Evolutionary conservation across 768 basidiomycete genomes (phyloP), one percentile per base, ranked within the genome.

Genomic region (Inosperma sp.): DNA sequence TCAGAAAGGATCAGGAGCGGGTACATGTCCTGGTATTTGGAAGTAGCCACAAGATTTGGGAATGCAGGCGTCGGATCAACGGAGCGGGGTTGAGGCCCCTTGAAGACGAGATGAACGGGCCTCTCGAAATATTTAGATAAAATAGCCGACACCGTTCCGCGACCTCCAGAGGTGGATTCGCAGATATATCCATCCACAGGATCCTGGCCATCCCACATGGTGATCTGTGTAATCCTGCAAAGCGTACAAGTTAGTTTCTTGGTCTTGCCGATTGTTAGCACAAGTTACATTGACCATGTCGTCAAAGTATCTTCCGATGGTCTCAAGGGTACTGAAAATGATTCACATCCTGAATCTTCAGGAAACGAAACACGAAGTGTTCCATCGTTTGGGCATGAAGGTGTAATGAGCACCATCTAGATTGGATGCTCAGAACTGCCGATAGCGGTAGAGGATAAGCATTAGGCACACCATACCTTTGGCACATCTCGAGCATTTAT

Each of bases 11-110:
- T 59, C 27, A 87, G 66, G 42, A 91, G 58, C 1, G 88, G 87
- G 60, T 80, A 90, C 48, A 79, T 81, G 54, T 89, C 88, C 64
- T 88, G 84, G 62, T 77, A 87, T 52, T 76, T 69, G 4, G 78
- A 68, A 12, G 73, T 77, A 3, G 78, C 80, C 23, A 76, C 66
- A 44, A 88, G 66, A n/a, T 76, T 60, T 5, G 86, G 85, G 57
- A 82, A 84, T 17, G 71, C 65, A 5, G 48, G 22, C 2, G 85
- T 83, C 8, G 82, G 73, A 21, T 66, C 68, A 44, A 79, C 77
- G 1, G 49, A 51, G 7, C 88, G 81, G 22, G 73, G 70, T 8
- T 63, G 64, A 1, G 79, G 78, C 14, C 88, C 88, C 61, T 88
- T 90, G 69, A 76, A 77, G 29, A 84, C 70, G 44, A 91, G 71